A percentile compares a stretch with the other conserved stretches of the same genome.
phyloP scores from a whole-genome alignment of 2,329 filamentous ascomycete species.

The Aspergillus sp. region DNA sequence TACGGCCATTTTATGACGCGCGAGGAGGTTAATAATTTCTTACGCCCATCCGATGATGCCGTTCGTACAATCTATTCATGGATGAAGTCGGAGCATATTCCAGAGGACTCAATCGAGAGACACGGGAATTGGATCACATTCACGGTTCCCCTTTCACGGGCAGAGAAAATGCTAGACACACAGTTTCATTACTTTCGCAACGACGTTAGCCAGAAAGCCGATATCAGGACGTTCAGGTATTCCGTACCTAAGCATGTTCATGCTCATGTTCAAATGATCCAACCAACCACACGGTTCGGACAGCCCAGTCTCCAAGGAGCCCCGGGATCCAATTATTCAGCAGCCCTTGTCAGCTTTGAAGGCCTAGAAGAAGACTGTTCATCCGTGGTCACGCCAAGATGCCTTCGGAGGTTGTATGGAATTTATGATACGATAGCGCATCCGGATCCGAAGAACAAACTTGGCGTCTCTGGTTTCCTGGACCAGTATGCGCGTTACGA shows the following conservation, averaged over 20 bases:
- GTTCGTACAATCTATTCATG: constrained; percentile 47
- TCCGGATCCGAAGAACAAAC: constrained; percentile 28
- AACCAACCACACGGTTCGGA: constrained; percentile 58
- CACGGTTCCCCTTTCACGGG: constrained; percentile 29
- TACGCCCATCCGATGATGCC: constrained; percentile 45
- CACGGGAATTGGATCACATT: constrained; percentile 57
- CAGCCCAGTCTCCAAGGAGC: constrained; percentile 39
- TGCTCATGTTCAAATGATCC: constrained; percentile 52
- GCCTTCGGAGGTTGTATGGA: constrained; percentile 45
- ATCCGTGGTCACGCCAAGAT: constrained; percentile 39
- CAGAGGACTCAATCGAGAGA: constrained; percentile 39
- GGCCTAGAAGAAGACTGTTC: constrained; percentile 30
- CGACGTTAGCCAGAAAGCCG: constrained; percentile 32
- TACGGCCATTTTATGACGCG: constrained; percentile 58
- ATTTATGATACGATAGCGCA: constrained; percentile 23
- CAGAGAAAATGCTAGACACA: constrained; percentile 50
- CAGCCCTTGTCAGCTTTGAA: constrained; percentile 7
- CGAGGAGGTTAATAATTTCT: constrained; percentile 48
- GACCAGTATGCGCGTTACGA: constrained; percentile 44
- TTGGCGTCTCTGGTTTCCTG: constrained; percentile 44
- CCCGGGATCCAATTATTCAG: constrained; percentile 31
- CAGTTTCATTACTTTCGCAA: constrained; percentile 51
- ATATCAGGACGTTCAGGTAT: constrained; percentile 52
- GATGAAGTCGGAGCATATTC: constrained; percentile 47
- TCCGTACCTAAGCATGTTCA: constrained; percentile 52